A percentile compares a stretch with the other conserved stretches of the same genome.
phyloP scores from a whole-genome alignment of 2,329 filamentous ascomycete genomes.

The Aspergillus hiratsukae region DNA sequence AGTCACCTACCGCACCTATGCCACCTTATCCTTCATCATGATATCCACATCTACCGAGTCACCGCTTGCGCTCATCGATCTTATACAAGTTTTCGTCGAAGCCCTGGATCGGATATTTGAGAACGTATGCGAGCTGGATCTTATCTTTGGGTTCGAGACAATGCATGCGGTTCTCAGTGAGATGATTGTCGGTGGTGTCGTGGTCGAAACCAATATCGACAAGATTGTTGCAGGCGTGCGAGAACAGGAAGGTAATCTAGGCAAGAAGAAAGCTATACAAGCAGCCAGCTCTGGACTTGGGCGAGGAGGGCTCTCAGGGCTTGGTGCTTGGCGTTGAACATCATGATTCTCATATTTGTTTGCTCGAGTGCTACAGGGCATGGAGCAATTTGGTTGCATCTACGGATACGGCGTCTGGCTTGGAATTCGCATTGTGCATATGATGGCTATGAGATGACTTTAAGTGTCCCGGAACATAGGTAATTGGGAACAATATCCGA shows the following conservation, averaged over 20 bases:
- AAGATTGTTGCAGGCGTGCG: slow-evolving; percentile 82
- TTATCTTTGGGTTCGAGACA: slow-evolving; percentile 99
- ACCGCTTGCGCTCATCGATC: slow-evolving; percentile 86
- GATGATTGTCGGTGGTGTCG: slow-evolving; percentile 93
- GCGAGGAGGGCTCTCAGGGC: slow-evolving; percentile 33
- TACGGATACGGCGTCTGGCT: not conserved
- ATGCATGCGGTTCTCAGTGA: slow-evolving; percentile 85
- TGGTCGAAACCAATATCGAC: slow-evolving; percentile 86
- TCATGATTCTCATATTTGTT: not conserved
- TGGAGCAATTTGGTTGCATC: not conserved
- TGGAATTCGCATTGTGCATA: not conserved
- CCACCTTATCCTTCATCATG: slow-evolving; percentile 96
- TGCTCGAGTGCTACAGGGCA: not conserved
- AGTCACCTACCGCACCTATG: slow-evolving; percentile 96
- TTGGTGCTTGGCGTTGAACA: slow-evolving; percentile 37
- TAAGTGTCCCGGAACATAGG: not conserved
- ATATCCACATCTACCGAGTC: slow-evolving; percentile 96
- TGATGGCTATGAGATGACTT: not conserved
- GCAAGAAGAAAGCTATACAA: slow-evolving; percentile 43
- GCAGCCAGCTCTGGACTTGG: slow-evolving; percentile 36
- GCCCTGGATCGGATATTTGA: slow-evolving; percentile 92
- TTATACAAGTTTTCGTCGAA: slow-evolving; percentile 98
- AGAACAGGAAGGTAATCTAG: slow-evolving; percentile 41
- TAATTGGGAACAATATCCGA: not conserved
- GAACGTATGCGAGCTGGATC: slow-evolving; percentile 95